Base-by-base conservation (phyloP, 2,329 filamentous ascomycete genomes). In the Cladosporium sp. region DNA sequence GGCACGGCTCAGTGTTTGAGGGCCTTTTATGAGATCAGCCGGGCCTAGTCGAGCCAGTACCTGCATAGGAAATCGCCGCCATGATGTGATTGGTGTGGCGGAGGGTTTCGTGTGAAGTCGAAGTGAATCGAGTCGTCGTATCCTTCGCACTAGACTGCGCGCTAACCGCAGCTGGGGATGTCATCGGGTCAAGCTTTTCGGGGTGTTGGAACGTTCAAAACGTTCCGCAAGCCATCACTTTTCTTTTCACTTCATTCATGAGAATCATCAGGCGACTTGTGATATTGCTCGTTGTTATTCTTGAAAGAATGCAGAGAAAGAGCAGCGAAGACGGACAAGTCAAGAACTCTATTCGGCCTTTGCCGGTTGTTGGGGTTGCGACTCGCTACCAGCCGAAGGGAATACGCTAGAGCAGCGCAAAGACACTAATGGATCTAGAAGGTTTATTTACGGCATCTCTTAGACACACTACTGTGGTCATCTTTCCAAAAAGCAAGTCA, bases 1-100 rank as follows among this genome's bases (percentile, higher is more conserved):
- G 45, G 45, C 45, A 34, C 45, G 45, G 37, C 34, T 48, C 37
- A 48, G 29, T 18, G 45, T 48, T 48, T 48, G 45, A 48, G 22
- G 22, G 22, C 22, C 22, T 27, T 27, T 27, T 27, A 5, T 27
- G 22, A 4, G 5, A 27, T 27, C 5, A 27, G 22, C 22, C 22
- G 22, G 5, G 22, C 4, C 22, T 27, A 27, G 22, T 27, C 22
- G 22, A 27, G 22, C 22, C 22, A 27, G n/a, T n/a, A n/a, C n/a
- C n/a, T n/a, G n/a, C n/a, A n/a, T n/a, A n/a, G n/a, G n/a, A n/a
- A n/a, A n/a, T n/a, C n/a, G n/a, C n/a, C n/a, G n/a, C n/a, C n/a
- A n/a, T n/a, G n/a, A 20, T 27, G 36, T 47, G 44, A 47, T 47
- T 47, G 44, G 44, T 24, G 20, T 30, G 36, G 5, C 30, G 30